Base-by-base conservation (phyloP, 306 rosid species). In the Urtica urens region DNA sequence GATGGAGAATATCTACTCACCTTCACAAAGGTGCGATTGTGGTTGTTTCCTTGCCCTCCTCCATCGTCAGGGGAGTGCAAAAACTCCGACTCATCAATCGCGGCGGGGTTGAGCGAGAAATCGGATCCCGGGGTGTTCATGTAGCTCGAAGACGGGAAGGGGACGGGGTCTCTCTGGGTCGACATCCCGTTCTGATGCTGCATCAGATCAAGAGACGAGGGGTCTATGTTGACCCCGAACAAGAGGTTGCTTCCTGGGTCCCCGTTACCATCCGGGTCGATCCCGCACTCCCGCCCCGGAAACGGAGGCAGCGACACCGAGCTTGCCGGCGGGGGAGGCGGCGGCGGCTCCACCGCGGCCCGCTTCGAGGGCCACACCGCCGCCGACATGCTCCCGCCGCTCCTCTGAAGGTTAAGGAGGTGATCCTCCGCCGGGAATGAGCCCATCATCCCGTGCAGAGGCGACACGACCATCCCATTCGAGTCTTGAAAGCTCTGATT, bases 171-270 rank as follows among this genome's bases (percentile, higher is more conserved):
- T 70, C 84, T 80, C 38, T 77, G 78, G 58, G 50, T 72, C 31
- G 95, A 72, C 65, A 84, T 72, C 53, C 84, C 90, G n/a, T 78
- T 78, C 64, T 79, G 90, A 16, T 78, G 76, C 64, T 79, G 90
- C 77, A 84, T 63, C 30, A 90, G 69, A n/a, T n/a, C n/a, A 53
- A 90, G 90, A 40, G 95, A 71, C 3, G 94, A 72, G 10, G 93
- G 78, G 46, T 90, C 97, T 49, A 90, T 85, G 60, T 82, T 85
- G 48, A 90, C 90, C 25, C 99, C 99, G 48, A 90, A 90, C 38
- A 90, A 63, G 66, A 90, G 94, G 75, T 77, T 78, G 53, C 80
- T 75, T 37, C 85, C 95, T 1, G 92, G 87, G 72, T 90, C 99
- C 25, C 60, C 64, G 56, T 68, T 67, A 38, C 92, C 94, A 63